These are phyloP conservation scores for Chalciporus piperatus DNA, from an alignment of 768 basidiomycete species.

Conservation along the genomic window DNA sequence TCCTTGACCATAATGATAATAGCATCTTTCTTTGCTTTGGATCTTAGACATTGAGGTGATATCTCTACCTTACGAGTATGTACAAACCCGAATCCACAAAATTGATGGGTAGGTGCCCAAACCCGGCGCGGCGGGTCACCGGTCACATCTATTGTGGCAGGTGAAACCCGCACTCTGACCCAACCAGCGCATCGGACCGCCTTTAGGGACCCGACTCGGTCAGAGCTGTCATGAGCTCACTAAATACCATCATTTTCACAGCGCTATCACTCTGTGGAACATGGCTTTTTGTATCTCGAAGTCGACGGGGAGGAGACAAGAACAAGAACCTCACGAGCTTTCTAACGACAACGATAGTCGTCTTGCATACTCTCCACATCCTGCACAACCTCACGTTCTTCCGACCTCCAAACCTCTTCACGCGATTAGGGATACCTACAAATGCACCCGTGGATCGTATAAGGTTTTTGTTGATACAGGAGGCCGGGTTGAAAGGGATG, in stretches of 20 bases:
- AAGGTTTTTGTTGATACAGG: conserved; percentile 41
- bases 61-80: too few species aligned
- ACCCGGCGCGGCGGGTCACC: too few species aligned
- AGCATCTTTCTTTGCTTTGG: too few species aligned
- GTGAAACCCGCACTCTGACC: too few species aligned
- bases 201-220: not conserved
- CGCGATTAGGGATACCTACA: conserved; percentile 50
- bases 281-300: conserved; percentile 14
- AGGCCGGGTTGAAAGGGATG: conserved; percentile 37
- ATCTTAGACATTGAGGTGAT: too few species aligned
- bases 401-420: conserved; percentile 63
- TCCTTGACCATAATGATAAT: too few species aligned
- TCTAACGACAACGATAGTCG: conserved; percentile 8
- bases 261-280: conserved; percentile 17
- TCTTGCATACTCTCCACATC: conserved; percentile 17
- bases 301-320: conserved; percentile 2
- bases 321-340: not conserved
- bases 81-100: too few species aligned
- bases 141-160: too few species aligned
- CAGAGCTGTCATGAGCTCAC: conserved; percentile 6
- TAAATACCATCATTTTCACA: conserved; percentile 10
- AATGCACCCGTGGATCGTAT: conserved; percentile 54
- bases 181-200: too few species aligned
- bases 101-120: too few species aligned
- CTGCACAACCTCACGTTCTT: conserved; percentile 13